These are phyloP conservation scores for Pseudognaphalium luteoalbum DNA, from an alignment of 129 eudicot genomes.

Conservation along the genomic window DNA sequence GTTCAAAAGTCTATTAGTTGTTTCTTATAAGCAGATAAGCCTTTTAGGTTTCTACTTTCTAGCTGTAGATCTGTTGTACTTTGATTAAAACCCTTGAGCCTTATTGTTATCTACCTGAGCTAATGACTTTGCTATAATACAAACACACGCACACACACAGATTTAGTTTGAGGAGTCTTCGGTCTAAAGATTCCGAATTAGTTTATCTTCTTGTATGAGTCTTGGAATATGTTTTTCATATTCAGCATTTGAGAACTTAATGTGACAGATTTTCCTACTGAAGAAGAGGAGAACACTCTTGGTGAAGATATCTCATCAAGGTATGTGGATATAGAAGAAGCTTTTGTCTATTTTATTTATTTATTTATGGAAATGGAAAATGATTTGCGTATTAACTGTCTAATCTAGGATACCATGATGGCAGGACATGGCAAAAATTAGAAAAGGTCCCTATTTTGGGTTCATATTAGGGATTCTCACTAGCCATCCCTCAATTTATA, in stretches of 20 bases:
- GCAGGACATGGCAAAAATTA: neutral
- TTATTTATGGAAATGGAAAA: neutral
- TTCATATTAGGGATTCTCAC: neutral
- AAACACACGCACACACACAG: neutral
- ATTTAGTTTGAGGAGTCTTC: neutral
- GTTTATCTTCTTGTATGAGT: neutral
- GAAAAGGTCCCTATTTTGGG: neutral
- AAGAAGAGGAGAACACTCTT: conserved; percentile 58
- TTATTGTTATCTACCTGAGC: neutral
- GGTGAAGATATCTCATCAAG: conserved; percentile 82
- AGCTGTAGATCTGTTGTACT: conserved; percentile 1
- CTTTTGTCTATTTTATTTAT: neutral
- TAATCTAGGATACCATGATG: neutral
- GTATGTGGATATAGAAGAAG: conserved; percentile 36
- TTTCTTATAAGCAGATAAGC: neutral
- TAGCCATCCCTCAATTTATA: neutral
- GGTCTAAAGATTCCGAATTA: conserved; percentile 11
- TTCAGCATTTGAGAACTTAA: conserved; percentile 11
- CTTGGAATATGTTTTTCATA: conserved; percentile 8
- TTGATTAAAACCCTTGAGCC: neutral
- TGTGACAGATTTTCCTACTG: conserved; percentile 46
- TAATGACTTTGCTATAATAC: neutral
- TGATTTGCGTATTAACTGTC: neutral
- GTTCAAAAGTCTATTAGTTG: neutral
- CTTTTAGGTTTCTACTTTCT: neutral